Base-by-base conservation (phyloP, 441 rosid species). In the Pelargonium myrrhifolium region DNA sequence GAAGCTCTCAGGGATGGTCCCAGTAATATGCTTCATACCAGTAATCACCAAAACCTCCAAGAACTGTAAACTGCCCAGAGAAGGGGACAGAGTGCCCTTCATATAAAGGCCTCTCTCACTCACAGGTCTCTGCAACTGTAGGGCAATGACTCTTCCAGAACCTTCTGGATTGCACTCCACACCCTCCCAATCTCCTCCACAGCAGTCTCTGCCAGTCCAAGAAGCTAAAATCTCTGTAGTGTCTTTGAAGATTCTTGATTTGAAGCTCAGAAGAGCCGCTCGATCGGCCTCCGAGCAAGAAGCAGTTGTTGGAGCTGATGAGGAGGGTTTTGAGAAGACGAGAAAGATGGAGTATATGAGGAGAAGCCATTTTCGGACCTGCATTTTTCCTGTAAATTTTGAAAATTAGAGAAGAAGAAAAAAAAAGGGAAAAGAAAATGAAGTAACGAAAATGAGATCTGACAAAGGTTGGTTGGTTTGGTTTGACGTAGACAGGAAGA, bases 141-240 rank as follows among this genome's bases (percentile, higher is more conserved):
- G 74, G 4, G 39, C 39, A 64, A 86, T 83, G 73, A 94, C 96
- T 76, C 89, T 82, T 10, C 97, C 99, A 0, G 87, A 81, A 15
- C 79, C 81, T 55, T 55, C 24, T 0, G 81, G 79, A 70, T 87
- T 79, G 72, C 99, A 94, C 71, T 76, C 79, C 62, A 94, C 91
- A 49, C 97, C 99, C 72, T 86, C 96, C 99, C 99, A 94, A 51
- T 88, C 98, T 73, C 91, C 91, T 17, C 80, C 78, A 37, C 96
- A 89, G 80, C 95, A 90, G 55, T 86, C 87, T 62, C 69, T 74
- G 35, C 96, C 96, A 0, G 73, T 75, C 99, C 99, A 93, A 3
- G 97, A 85, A 20, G 83, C 75, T 3, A 91, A 80, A 80, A 75
- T 80, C 12, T 75, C 95, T 0, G 96, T 86, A 24, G 99, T 88